phyloP scores from a whole-genome alignment of 257 asterid species.

The Nyctanthes arbortristis region DNA sequence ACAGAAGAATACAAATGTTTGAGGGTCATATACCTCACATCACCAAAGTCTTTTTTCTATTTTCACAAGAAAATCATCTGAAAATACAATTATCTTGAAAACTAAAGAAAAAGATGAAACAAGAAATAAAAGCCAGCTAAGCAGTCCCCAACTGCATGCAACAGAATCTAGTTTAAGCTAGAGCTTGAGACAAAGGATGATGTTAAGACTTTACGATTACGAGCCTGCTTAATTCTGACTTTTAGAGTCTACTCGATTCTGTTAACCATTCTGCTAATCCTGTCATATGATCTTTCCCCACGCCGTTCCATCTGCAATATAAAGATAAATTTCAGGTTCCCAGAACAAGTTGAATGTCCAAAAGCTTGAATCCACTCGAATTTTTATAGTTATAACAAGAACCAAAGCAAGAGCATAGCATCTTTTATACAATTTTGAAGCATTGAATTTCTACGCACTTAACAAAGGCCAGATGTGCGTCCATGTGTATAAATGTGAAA shows the following conservation, averaged over 20 bases:
- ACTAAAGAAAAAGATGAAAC: background rate
- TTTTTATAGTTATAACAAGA: background rate
- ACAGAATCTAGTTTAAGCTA: background rate
- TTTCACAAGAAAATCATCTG: background rate
- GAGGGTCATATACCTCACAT: background rate
- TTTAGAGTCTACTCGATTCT: background rate
- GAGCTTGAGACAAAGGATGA: background rate
- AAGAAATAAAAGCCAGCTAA: background rate
- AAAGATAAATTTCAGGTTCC: background rate
- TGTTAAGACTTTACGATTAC: background rate
- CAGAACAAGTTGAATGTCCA: background rate
- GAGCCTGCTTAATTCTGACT: background rate
- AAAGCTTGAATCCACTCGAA: background rate
- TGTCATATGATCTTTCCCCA: background rate
- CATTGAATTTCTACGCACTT: background rate
- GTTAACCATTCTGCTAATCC: background rate
- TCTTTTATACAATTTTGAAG: background rate
- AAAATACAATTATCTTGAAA: background rate
- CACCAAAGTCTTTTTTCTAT: background rate
- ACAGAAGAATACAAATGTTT: too few relatives aligned
- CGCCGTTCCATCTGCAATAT: background rate
- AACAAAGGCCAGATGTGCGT: too few relatives aligned
- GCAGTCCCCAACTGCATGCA: background rate
- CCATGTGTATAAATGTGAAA: background rate
- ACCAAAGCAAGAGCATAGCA: background rate